Evolutionary conservation across 345 rosid genomes (phyloP).

Genomic region (Draba incana): DNA sequence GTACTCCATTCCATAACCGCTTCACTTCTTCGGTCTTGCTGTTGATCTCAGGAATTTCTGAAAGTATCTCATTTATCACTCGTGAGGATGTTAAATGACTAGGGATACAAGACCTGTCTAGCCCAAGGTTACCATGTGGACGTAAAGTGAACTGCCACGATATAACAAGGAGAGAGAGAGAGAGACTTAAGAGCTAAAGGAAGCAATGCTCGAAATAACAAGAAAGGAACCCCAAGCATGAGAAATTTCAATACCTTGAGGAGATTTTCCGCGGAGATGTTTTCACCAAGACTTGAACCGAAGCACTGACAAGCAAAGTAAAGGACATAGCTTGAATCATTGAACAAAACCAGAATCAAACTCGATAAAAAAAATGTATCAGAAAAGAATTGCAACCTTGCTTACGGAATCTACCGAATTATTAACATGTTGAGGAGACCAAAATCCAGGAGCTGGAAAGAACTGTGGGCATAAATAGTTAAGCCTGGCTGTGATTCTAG

Average conservation of each 20-base stretch:
- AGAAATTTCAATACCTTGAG: slow-evolving; percentile 68
- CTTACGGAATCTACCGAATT: slow-evolving; percentile 34
- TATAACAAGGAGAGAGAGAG: slow-evolving; percentile 27
- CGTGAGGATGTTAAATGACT: slow-evolving; percentile 50
- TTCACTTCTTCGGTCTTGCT: slow-evolving; percentile 60
- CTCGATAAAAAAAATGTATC: not conserved
- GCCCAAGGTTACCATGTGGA: slow-evolving; percentile 83
- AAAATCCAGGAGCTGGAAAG: slow-evolving; percentile 90
- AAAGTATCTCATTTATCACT: slow-evolving; percentile 59
- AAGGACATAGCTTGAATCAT: slow-evolving; percentile 21
- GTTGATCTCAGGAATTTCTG: slow-evolving; percentile 78
- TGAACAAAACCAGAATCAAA: slow-evolving; percentile 16
- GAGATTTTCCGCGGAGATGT: slow-evolving; percentile 84
- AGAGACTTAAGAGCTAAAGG: slow-evolving; percentile 28
- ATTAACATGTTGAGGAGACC: slow-evolving; percentile 54
- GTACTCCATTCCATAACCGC: slow-evolving; percentile 56
- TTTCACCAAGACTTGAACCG: slow-evolving; percentile 44
- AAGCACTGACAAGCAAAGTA: slow-evolving; percentile 50
- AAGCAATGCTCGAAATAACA: slow-evolving; percentile 1
- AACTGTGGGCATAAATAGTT: slow-evolving; percentile 95
- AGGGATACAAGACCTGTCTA: slow-evolving; percentile 82
- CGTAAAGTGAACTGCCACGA: slow-evolving; percentile 84
- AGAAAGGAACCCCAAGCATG: not conserved
- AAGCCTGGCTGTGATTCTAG: slow-evolving; percentile 80
- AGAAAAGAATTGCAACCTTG: slow-evolving; percentile 58